phyloP scores from a whole-genome alignment of 2,329 filamentous ascomycete genomes.

The Penicillium vulpinum region DNA sequence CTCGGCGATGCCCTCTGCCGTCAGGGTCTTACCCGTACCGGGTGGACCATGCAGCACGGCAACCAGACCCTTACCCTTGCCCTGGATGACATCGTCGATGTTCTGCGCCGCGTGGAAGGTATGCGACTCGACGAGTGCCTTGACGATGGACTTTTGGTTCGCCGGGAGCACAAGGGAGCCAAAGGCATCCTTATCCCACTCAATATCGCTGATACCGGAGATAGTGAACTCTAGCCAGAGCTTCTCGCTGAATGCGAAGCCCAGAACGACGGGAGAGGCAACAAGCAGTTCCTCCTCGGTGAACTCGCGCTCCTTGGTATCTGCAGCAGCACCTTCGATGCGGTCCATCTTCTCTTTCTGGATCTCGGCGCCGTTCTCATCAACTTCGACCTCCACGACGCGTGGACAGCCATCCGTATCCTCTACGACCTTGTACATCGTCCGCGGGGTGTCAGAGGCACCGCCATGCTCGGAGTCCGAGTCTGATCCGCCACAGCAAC shows the following conservation, averaged over 20 bases:
- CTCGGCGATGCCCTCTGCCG: conserved; percentile 82
- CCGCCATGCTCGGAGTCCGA: conserved; percentile 41
- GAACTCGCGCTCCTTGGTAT: conserved; percentile 56
- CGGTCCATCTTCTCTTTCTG: conserved; percentile 59
- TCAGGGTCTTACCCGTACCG: conserved; percentile 85
- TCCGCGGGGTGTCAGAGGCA: conserved; percentile 35
- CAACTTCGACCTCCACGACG: conserved; percentile 57
- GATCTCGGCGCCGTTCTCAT: conserved; percentile 58
- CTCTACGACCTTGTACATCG: conserved; percentile 56
- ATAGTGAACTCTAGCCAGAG: conserved; percentile 87
- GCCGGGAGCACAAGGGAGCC: conserved; percentile 72
- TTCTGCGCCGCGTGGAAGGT: conserved; percentile 78
- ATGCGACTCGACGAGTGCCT: conserved; percentile 79
- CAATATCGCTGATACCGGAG: conserved; percentile 74
- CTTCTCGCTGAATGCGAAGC: conserved; percentile 85
- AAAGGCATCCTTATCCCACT: conserved; percentile 82
- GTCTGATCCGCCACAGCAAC: conserved; percentile 41
- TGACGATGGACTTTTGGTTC: conserved; percentile 68
- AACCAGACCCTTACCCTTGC: conserved; percentile 84
- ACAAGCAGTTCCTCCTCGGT: conserved; percentile 82
- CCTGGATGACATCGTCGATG: conserved; percentile 79
- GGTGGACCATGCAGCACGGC: conserved; percentile 80
- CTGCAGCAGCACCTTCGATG: conserved; percentile 43
- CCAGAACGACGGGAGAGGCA: conserved; percentile 78
- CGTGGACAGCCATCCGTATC: conserved; percentile 54